Evolutionary conservation across 179 eudicot genomes (phyloP).

Genomic region (Spinacia oleracea): DNA sequence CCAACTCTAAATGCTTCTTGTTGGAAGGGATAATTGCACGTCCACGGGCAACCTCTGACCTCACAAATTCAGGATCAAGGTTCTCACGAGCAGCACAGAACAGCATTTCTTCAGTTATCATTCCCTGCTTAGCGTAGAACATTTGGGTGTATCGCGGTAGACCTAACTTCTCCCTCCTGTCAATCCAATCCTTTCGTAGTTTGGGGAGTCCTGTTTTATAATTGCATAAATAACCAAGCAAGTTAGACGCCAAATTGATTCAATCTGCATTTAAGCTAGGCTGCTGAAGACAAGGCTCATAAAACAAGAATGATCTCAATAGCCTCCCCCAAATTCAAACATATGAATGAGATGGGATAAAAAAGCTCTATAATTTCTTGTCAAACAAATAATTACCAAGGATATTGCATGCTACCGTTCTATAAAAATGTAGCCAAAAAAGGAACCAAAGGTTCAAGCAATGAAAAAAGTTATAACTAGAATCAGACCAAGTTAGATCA

Average conservation of each 20-base stretch:
- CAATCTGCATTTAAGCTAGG: neutral
- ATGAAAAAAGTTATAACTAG: neutral
- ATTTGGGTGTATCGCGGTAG: constrained; percentile 90
- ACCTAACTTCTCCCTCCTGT: constrained; percentile 76
- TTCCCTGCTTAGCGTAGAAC: constrained; percentile 91
- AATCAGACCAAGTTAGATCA: neutral
- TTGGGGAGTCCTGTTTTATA: constrained; percentile 72
- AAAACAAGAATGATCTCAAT: neutral
- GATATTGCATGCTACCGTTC: neutral
- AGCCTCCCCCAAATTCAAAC: neutral
- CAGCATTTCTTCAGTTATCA: constrained; percentile 92
- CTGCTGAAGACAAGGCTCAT: neutral
- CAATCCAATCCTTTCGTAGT: constrained; percentile 81
- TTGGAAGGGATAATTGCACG: constrained; percentile 99
- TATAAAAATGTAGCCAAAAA: neutral
- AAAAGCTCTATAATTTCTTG: neutral
- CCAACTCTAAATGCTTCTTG: constrained; percentile 90
- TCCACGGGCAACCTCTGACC: constrained; percentile 96
- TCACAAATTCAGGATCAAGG: constrained; percentile 92
- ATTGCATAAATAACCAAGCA: constrained; percentile 6
- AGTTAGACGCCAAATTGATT: neutral
- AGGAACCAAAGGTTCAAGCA: neutral
- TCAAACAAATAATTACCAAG: neutral
- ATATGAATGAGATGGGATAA: neutral
- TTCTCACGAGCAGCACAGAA: constrained; percentile 95